Evolutionary conservation across 805 yeast genomes (phyloP).

Genomic region (Saturnispora quitensis): DNA sequence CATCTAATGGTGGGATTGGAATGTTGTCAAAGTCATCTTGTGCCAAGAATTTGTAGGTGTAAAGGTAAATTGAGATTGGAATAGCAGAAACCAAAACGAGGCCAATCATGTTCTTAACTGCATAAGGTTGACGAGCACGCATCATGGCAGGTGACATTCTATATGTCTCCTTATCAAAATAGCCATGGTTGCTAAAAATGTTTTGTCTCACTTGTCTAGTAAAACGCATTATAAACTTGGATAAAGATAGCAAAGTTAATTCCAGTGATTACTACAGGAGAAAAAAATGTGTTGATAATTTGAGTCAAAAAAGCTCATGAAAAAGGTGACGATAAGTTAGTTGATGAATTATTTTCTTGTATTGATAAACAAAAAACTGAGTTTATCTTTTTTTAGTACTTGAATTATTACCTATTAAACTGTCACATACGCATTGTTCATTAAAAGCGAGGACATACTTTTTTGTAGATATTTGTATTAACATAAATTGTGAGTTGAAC

Average conservation of each 20-base stretch:
- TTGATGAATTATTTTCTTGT: no score
- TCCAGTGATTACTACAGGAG: neutral
- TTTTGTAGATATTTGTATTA: no score
- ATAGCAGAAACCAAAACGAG: slow-evolving; percentile 52
- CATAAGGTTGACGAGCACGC: slow-evolving; percentile 82
- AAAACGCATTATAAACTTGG: slow-evolving; percentile 3
- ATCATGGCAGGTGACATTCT: slow-evolving; percentile 89
- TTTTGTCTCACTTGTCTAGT: slow-evolving; percentile 1
- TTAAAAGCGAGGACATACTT: no score
- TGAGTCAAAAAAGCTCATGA: neutral
- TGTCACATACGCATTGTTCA: no score
- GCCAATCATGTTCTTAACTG: slow-evolving; percentile 63
- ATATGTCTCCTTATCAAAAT: slow-evolving; percentile 38
- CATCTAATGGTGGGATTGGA: slow-evolving; percentile 88
- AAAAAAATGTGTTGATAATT: neutral
- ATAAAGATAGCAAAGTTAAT: neutral
- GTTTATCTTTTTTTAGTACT: no score
- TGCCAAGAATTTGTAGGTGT: slow-evolving; percentile 58
- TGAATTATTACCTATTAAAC: no score
- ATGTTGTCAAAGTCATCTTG: slow-evolving; percentile 83
- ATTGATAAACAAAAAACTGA: no score
- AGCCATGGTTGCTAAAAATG: slow-evolving; percentile 21
- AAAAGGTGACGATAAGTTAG: neutral
- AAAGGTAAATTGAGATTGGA: slow-evolving; percentile 56
- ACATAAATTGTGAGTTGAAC: no score